Conservation (phyloP, 2,329 filamentous ascomycete genomes). For the Penicillium sp. region DNA sequence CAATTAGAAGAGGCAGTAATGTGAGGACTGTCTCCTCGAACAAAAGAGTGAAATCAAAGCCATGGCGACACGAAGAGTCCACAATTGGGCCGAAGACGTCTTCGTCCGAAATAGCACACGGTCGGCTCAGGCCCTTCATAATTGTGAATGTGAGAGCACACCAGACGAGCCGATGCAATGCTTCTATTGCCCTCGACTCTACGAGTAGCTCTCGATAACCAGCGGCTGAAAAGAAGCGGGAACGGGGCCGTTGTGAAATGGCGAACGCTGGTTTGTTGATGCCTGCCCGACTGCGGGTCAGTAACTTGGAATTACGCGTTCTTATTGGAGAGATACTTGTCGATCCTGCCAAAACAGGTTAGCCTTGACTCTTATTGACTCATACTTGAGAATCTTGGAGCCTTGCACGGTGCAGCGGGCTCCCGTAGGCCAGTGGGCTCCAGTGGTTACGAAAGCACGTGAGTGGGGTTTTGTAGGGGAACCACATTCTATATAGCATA, state of each 20-base stretch:
- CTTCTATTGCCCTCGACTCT: background rate
- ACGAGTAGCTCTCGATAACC: background rate
- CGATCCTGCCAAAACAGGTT: background rate
- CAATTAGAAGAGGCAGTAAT: constrained; percentile 6
- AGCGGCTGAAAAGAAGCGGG: background rate
- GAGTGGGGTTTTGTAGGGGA: background rate
- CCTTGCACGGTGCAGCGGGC: background rate
- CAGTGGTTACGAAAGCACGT: background rate
- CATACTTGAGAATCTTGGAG: background rate
- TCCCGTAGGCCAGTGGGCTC: background rate
- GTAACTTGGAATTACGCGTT: background rate
- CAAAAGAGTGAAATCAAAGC: constrained; percentile 34
- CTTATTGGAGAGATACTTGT: background rate
- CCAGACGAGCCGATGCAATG: background rate
- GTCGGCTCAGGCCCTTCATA: constrained; percentile 6
- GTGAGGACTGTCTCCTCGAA: constrained; percentile 33
- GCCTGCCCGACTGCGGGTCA: background rate
- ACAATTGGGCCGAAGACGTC: constrained; percentile 30
- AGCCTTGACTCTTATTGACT: background rate
- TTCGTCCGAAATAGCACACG: constrained; percentile 19
- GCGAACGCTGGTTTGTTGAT: background rate
- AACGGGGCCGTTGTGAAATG: background rate
- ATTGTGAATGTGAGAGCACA: background rate
- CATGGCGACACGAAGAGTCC: constrained; percentile 21
- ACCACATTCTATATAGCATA: background rate